Conservation (phyloP, 1,139 yeast genomes). For the Blastobotrys serpentis region DNA sequence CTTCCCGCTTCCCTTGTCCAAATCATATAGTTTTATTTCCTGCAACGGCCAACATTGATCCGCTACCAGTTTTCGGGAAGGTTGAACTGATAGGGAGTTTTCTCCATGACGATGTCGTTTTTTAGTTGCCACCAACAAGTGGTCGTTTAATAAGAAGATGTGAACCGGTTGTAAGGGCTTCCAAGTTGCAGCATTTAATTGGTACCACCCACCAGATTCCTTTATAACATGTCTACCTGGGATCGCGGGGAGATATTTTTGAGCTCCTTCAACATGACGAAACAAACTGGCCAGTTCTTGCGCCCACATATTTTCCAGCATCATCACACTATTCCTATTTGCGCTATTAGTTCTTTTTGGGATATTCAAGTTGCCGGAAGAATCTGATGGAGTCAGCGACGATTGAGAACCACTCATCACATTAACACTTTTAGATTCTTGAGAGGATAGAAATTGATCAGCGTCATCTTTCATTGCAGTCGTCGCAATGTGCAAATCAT, state of each 20-base stretch:
- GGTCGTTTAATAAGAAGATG: conserved; percentile 74
- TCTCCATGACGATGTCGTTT: conserved; percentile 43
- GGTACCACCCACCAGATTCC: conserved; percentile 85
- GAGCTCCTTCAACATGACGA: conserved; percentile 88
- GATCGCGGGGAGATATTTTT: conserved; percentile 68
- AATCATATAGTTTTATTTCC: conserved; percentile 56
- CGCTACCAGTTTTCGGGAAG: conserved; percentile 53
- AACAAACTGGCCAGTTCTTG: conserved; percentile 68
- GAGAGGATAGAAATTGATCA: conserved; percentile 38
- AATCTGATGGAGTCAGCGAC: background rate
- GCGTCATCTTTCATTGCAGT: conserved; percentile 72
- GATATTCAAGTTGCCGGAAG: background rate
- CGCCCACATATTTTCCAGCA: conserved; percentile 80
- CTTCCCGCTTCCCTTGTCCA: conserved; percentile 23
- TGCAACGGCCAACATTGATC: conserved; percentile 77
- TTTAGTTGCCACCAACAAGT: conserved; percentile 69
- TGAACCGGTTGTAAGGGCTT: conserved; percentile 77
- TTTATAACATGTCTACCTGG: conserved; percentile 82
- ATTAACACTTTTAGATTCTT: conserved; percentile 18
- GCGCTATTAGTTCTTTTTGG: conserved; percentile 10
- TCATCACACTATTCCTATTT: conserved; percentile 68
- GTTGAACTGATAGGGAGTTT: conserved; percentile 21
- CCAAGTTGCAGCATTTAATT: conserved; percentile 83
- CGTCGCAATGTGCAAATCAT: conserved; percentile 60
- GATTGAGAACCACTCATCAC: background rate